Evolutionary conservation across 2,329 filamentous ascomycete genomes (phyloP).

Genomic region (Aureobasidium subglaciale): DNA sequence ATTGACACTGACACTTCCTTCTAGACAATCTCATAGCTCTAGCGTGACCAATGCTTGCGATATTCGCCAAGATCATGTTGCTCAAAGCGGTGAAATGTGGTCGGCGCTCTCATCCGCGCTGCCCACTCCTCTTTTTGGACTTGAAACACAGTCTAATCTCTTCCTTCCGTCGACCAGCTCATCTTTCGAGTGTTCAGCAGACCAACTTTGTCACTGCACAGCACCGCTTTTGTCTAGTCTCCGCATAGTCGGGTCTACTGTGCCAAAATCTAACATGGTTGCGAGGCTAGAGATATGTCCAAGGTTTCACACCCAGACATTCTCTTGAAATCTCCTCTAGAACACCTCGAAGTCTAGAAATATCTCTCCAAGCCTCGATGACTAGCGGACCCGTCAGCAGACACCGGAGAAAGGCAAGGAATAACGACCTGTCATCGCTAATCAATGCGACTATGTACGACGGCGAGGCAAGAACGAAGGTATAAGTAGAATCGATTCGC

Average conservation of each 20-base stretch:
- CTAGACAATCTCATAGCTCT: background rate
- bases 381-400: background rate
- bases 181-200: background rate
- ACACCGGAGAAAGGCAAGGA: background rate
- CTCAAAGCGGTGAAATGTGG: background rate
- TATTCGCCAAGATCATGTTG: background rate
- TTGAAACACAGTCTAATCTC: constrained; percentile 9
- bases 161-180: constrained; percentile 5
- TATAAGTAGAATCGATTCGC: constrained; percentile 2
- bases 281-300: background rate
- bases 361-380: background rate
- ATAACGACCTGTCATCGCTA: background rate
- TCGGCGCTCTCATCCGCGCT: background rate
- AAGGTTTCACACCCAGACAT: constrained; percentile 5
- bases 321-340: background rate
- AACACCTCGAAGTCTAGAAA: background rate
- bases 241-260: background rate
- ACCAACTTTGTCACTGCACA: background rate
- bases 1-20: background rate
- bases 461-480: background rate
- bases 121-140: constrained; percentile 6
- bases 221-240: background rate
- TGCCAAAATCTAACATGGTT: background rate
- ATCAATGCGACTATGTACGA: background rate
- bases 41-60: background rate